These are phyloP conservation scores for Ceratocystis lukuohia DNA, from an alignment of 2,329 filamentous ascomycete genomes.

Conservation along the genomic window DNA sequence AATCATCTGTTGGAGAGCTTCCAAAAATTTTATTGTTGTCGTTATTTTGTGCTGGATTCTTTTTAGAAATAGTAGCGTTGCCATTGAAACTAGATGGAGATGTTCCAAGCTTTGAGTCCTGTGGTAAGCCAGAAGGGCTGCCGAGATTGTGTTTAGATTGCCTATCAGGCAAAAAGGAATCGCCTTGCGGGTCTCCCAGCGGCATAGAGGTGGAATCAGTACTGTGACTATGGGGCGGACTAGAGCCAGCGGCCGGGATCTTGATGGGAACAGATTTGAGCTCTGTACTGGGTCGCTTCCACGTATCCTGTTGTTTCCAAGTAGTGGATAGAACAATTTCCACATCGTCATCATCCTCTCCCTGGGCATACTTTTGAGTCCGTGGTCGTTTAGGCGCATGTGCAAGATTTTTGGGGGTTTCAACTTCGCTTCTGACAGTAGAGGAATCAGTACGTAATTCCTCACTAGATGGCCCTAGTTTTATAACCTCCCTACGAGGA, in stretches of 20 bases:
- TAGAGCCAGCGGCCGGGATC: background rate
- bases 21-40: background rate
- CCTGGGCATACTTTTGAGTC: background rate
- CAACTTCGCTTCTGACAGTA: background rate
- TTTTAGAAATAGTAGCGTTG: background rate
- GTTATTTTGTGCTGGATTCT: background rate
- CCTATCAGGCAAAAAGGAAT: background rate
- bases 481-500: background rate
- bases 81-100: background rate
- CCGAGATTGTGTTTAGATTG: too few species aligned
- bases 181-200: background rate
- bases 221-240: background rate
- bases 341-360: background rate
- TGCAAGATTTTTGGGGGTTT: background rate
- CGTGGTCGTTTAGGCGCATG: slow-evolving; percentile 9
- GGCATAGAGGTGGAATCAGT: background rate
- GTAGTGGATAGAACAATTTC: background rate
- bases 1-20: background rate
- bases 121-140: background rate
- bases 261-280: background rate
- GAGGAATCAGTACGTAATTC: slow-evolving; percentile 1
- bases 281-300: background rate
- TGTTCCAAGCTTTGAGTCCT: background rate
- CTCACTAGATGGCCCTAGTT: background rate
- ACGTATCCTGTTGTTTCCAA: background rate